Base-by-base conservation (phyloP, 1,139 yeast species). In the Nadsonia starkeyi-henricii region DNA sequence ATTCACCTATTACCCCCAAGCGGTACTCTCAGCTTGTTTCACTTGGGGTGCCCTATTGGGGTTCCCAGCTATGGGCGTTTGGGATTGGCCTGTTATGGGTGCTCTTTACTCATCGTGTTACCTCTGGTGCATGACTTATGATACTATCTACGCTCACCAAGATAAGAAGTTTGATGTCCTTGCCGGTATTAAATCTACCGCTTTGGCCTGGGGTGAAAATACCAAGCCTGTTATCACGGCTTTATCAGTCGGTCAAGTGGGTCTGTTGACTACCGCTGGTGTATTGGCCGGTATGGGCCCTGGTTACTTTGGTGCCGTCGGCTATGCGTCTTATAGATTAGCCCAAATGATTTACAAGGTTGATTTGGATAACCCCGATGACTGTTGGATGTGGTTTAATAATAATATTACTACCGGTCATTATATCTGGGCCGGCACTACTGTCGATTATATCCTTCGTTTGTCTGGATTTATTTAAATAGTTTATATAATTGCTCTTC, bases 41-140 rank as follows among this genome's bases (percentile, higher is more conserved):
- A 82, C 86, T 53, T 93, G 98, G 98, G 98, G 96, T 23, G 88
- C 95, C 12, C 63, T 91, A 41, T 68, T 91, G 36, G 98, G 98
- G 0, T 91, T 85, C 65, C 96, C 98, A 2, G 97, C 97, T 0
- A 86, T 93, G 74, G 96, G 95, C 1, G 77, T 89, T 1, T 74
- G 91, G 73, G 58, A 64, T 45, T 73, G 78, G 69, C 67, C 78
- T 20, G 84, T 88, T 2, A 89, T 89, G 77, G 69, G 77, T 13
- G 86, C 96, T 1, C 70, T 93, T 47, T 85, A 82, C 57, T 64
- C 79, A 2, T 78, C 95, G 18, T 81, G 88, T 45, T 84, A 81
- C 62, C 72, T 82, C 50, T 93, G 98, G 98, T 82, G 95, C 56
- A 83, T 93, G 85, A 80, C 83, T 47, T 93, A 93, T 64, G 99